phyloP scores from a whole-genome alignment of 768 basidiomycete species.

The Leccinellum luteum region DNA sequence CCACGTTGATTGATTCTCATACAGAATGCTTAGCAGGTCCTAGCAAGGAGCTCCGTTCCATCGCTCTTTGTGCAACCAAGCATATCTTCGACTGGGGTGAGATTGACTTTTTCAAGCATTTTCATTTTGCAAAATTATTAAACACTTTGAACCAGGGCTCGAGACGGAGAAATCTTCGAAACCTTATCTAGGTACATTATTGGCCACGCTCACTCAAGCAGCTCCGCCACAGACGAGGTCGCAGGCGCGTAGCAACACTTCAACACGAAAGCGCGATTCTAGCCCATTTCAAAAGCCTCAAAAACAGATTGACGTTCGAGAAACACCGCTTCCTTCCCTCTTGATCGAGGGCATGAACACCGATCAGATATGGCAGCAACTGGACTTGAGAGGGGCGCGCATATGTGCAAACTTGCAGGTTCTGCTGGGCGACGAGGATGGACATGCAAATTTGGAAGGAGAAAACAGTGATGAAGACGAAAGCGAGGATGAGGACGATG shows the following conservation, averaged over 20 bases:
- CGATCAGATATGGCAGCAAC: conserved; percentile 91
- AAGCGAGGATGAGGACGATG: conserved; percentile 20
- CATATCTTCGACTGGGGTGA: conserved; percentile 74
- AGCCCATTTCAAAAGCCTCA: conserved; percentile 33
- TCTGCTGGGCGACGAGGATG: conserved; percentile 50
- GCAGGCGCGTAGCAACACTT: conserved; percentile 41
- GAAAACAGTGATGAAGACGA: conserved; percentile 20
- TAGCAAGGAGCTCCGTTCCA: conserved; percentile 48
- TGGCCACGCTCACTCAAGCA: conserved; percentile 65
- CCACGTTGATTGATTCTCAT: conserved; percentile 51
- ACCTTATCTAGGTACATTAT: conserved; percentile 59
- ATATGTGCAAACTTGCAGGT: conserved; percentile 70
- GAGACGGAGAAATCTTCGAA: conserved; percentile 64
- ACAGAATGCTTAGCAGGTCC: conserved; percentile 57
- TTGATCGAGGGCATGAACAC: conserved; percentile 76
- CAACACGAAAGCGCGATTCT: conserved; percentile 42
- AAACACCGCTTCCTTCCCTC: conserved; percentile 75
- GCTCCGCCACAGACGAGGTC: conserved; percentile 76
- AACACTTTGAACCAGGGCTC: conserved; percentile 47
- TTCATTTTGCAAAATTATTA: background rate
- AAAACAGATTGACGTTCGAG: conserved; percentile 36
- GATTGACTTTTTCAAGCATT: conserved; percentile 21
- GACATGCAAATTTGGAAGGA: conserved; percentile 24
- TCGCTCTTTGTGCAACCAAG: conserved; percentile 68
- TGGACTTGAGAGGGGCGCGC: conserved; percentile 75